Conservation (phyloP, 2,329 filamentous ascomycete species). For the Lanzia echinophila region DNA sequence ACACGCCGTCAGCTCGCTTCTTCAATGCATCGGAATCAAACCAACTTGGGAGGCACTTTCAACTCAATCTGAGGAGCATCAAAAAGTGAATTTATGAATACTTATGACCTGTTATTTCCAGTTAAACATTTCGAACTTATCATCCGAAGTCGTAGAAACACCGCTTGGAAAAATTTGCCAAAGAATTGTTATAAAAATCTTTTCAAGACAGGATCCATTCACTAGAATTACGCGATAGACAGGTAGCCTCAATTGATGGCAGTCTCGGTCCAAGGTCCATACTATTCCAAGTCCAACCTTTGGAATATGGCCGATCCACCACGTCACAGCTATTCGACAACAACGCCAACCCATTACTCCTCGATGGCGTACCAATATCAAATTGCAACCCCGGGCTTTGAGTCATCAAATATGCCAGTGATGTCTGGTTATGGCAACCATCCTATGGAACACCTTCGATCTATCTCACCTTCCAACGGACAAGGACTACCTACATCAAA, state of each 20-base stretch:
- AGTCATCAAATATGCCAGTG: constrained; percentile 23
- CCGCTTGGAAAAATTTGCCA: neutral
- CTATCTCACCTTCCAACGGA: constrained; percentile 16
- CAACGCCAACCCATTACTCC: constrained; percentile 18
- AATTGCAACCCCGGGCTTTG: constrained; percentile 20
- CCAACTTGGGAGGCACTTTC: neutral
- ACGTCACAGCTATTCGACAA: constrained; percentile 20
- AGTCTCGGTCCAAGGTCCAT: constrained; percentile 27
- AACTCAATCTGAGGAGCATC: constrained; percentile 1
- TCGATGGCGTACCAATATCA: constrained; percentile 29
- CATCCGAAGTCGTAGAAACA: neutral
- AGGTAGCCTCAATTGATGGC: constrained; percentile 28
- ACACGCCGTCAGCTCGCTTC: constrained; percentile 6
- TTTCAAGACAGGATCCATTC: constrained; percentile 10
- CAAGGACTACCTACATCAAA: constrained; percentile 18
- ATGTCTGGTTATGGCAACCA: constrained; percentile 24
- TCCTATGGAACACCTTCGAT: constrained; percentile 19
- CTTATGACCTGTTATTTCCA: neutral
- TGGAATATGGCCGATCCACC: constrained; percentile 27
- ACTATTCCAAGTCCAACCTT: constrained; percentile 26
- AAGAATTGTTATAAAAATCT: neutral
- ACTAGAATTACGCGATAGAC: constrained; percentile 2
- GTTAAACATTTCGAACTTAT: neutral
- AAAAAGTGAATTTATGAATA: constrained; percentile 6
- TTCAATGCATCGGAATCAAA: constrained; percentile 3